Conservation (phyloP, 2,329 filamentous ascomycete species). For the Fusarium goolgardi region DNA sequence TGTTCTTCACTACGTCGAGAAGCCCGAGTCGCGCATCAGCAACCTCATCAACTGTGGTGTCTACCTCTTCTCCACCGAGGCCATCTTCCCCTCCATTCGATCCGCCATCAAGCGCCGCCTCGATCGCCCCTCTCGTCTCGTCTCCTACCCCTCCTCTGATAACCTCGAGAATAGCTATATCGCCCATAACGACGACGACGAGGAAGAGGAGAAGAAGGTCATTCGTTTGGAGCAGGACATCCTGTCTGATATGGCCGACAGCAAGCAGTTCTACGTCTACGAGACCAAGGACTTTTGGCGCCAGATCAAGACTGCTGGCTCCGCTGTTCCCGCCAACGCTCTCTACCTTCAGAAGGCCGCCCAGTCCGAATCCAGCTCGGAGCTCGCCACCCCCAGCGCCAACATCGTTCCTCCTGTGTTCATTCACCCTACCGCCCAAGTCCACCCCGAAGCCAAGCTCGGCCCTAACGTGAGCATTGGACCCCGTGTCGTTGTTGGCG, state of each 20-base stretch:
- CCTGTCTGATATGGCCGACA: slow-evolving; percentile 93
- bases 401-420: slow-evolving; percentile 93
- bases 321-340: slow-evolving; percentile 94
- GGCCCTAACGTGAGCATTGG: slow-evolving; percentile 97
- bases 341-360: slow-evolving; percentile 95
- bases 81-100: slow-evolving; percentile 95
- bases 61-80: slow-evolving; percentile 95
- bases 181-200: slow-evolving; percentile 63
- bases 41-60: slow-evolving; percentile 99
- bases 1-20: slow-evolving; percentile 98
- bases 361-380: slow-evolving; percentile 76
- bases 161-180: slow-evolving; percentile 79
- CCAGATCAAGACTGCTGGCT: slow-evolving; percentile 99
- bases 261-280: slow-evolving; percentile 97
- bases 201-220: slow-evolving; percentile 82
- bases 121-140: slow-evolving; percentile 82
- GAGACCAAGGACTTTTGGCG: slow-evolving; percentile 99
- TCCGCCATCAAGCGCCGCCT: slow-evolving; percentile 95
- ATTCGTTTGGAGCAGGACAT: slow-evolving; percentile 98
- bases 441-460: slow-evolving; percentile 95
- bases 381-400: slow-evolving; percentile 84
- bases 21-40: slow-evolving; percentile 96
- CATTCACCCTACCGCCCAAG: slow-evolving; percentile 90
- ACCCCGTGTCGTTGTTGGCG: slow-evolving; percentile 84
- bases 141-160: slow-evolving; percentile 96